Evolutionary conservation across 371 early-diverging fungal genomes (phyloP).

Genomic region (Vairimorpha apis): DNA sequence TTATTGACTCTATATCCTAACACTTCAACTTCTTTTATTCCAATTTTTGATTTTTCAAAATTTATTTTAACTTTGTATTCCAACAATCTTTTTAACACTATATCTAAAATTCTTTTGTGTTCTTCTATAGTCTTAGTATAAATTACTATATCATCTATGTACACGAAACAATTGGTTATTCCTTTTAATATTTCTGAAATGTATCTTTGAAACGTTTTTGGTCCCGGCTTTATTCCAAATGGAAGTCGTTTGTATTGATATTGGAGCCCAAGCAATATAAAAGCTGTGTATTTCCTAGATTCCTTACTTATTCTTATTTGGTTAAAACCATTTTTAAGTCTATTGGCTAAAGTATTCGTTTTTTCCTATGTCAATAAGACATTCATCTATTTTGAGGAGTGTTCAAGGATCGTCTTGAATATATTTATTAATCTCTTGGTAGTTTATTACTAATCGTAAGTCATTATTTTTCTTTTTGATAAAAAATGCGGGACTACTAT

Average conservation of each 20-base stretch:
- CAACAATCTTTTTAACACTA: not conserved
- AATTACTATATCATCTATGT: conserved; percentile 17
- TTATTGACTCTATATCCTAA: conserved; percentile 14
- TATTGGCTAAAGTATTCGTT: conserved; percentile 25
- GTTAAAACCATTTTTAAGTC: conserved; percentile 28
- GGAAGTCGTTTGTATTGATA: conserved; percentile 4
- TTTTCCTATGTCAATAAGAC: conserved; percentile 43
- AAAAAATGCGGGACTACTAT: conserved; percentile 20
- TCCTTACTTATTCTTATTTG: conserved; percentile 54
- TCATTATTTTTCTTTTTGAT: conserved; percentile 20
- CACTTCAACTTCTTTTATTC: conserved; percentile 2
- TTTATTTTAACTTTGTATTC: not conserved
- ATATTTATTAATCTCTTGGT: conserved; percentile 11
- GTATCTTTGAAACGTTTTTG: not conserved
- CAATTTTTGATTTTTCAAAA: conserved; percentile 4
- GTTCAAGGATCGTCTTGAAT: not conserved
- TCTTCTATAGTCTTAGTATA: conserved; percentile 11
- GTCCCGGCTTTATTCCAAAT: conserved; percentile 8
- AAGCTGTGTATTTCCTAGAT: conserved; percentile 58
- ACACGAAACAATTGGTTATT: not conserved
- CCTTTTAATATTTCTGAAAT: conserved; percentile 8
- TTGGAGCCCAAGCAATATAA: conserved; percentile 46
- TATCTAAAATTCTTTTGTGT: not conserved
- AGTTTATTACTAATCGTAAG: conserved; percentile 36
- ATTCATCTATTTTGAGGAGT: conserved; percentile 11